Percentiles rank a stretch among this genome's conserved stretches.
Conservation (phyloP, 495 filamentous ascomycete species). For the Mytilinidion resinicola region DNA sequence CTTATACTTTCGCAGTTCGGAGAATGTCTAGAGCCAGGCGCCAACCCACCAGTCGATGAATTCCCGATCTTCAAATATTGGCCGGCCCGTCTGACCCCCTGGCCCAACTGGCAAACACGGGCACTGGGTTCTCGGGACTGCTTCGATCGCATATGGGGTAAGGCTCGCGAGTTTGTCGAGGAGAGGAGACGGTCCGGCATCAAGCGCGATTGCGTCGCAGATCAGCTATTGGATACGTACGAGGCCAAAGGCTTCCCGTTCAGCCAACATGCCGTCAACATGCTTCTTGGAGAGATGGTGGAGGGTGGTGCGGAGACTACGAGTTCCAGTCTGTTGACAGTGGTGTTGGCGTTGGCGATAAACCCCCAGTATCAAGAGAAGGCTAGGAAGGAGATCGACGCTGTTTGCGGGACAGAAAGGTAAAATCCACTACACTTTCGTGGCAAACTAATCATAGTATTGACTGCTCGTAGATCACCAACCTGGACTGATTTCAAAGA, state of each 20-base stretch:
- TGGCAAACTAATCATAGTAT: neutral
- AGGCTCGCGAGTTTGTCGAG: neutral
- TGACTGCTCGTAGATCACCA: neutral
- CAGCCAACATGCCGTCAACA: neutral
- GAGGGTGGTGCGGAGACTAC: conserved; percentile 1
- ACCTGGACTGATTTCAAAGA: neutral
- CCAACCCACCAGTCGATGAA: neutral
- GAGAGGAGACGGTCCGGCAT: neutral
- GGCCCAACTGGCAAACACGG: neutral
- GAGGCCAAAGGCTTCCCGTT: neutral
- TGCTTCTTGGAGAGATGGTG: conserved; percentile 1
- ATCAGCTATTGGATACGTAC: neutral
- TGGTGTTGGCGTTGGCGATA: neutral
- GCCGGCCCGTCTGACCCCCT: neutral
- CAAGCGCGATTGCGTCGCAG: neutral
- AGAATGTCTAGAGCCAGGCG: neutral
- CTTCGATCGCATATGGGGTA: neutral
- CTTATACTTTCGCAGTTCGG: neutral
- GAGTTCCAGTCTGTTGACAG: neutral
- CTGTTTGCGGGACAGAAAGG: neutral
- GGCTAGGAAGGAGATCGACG: conserved; percentile 1
- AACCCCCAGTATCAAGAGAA: neutral
- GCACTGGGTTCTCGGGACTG: neutral
- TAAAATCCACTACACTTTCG: neutral
- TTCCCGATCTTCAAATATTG: neutral